These are phyloP conservation scores for Fereydounia khargensis DNA, from an alignment of 1,284 basidiomycete genomes.

Conservation along the genomic window DNA sequence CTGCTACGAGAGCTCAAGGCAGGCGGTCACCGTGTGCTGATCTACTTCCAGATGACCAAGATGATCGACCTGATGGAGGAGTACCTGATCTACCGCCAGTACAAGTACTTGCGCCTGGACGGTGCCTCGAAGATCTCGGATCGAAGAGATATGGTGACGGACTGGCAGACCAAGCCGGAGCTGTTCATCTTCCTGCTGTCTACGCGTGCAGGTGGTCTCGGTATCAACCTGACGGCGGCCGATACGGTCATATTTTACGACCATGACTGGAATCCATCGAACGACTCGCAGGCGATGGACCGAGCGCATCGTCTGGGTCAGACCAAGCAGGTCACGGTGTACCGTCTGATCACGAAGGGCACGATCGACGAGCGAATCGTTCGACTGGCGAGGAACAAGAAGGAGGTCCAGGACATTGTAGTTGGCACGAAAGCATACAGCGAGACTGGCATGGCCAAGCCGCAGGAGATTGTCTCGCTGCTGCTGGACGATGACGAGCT, in stretches of 20 bases:
- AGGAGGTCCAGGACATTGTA: conserved; percentile 82
- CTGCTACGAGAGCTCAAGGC: conserved; percentile 89
- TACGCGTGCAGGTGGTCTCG: conserved; percentile 93
- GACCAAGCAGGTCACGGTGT: conserved; percentile 97
- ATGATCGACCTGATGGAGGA: conserved; percentile 99
- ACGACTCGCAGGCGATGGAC: conserved; percentile 99
- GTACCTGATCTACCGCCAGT: conserved; percentile 94
- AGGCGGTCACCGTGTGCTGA: conserved; percentile 86
- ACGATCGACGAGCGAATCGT: conserved; percentile 99
- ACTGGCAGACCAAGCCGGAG: conserved; percentile 92
- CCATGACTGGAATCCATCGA: conserved; percentile 93
- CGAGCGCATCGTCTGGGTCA: conserved; percentile 97
- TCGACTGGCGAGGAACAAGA: conserved; percentile 59
- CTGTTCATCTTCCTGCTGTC: conserved; percentile 67
- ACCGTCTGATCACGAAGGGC: conserved; percentile 90
- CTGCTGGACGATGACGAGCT: conserved; percentile 86
- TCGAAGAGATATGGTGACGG: conserved; percentile 96
- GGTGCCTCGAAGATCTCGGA: conserved; percentile 94
- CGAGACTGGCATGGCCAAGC: conserved; percentile 70
- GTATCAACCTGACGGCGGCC: conserved; percentile 96
- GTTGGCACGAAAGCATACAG: conserved; percentile 85
- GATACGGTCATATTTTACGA: conserved; percentile 94
- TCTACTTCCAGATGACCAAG: conserved; percentile 99
- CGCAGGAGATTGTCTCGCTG: conserved; percentile 93
- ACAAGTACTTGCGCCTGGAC: conserved; percentile 94